Evolutionary conservation across 2,329 filamentous ascomycete genomes (phyloP), one percentile per base, ranked within the genome.

Genomic region (Incumbomyces lentus): DNA sequence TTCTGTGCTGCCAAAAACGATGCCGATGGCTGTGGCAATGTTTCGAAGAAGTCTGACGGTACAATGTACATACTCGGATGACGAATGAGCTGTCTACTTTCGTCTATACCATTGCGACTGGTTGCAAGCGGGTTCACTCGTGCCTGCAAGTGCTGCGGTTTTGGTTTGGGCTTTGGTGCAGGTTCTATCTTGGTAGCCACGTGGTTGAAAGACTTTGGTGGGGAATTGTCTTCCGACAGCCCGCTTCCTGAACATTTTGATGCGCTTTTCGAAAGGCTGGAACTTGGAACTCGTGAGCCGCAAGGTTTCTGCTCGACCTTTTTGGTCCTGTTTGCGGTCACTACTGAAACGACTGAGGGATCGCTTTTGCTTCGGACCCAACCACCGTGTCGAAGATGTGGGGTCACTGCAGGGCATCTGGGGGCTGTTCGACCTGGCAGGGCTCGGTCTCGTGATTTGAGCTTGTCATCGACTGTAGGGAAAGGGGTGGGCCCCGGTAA

Each of bases 351-450:
- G 19, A 53, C 49, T 4, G 50, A 55, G 14, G 52, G 52, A 32
- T 50, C 52, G 31, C 47, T 53, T 35, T 54, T 55, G 29, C 52
- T 49, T 34, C 55, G 49, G 17, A 57, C 50, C 55, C 52, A 56
- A 19, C 52, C 55, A 14, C 53, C 53, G 31, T 51, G 37, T 7
- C 46, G 40, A 11, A 54, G 29, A 17, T 51, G 43, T n/a, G 53
- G 49, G 4, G 46, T 31, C 2, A 47, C 31, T 17, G 48, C 31
- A n/a, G 53, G 50, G 38, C 50, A 33, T 18, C 38, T 49, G 2
- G 22, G 22, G 4, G 22, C 22, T 26, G 22, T 4, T 17, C 37
- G 29, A 29, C 35, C 17, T 12, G 44, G 47, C 10, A 31, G 39
- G 3, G 34, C 22, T 40, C 50, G 47, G 22, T 30, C 41, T 19